These are phyloP conservation scores for Paramecium primaurelia DNA, from an alignment of 73 alveolate species.

Conservation along the genomic window DNA sequence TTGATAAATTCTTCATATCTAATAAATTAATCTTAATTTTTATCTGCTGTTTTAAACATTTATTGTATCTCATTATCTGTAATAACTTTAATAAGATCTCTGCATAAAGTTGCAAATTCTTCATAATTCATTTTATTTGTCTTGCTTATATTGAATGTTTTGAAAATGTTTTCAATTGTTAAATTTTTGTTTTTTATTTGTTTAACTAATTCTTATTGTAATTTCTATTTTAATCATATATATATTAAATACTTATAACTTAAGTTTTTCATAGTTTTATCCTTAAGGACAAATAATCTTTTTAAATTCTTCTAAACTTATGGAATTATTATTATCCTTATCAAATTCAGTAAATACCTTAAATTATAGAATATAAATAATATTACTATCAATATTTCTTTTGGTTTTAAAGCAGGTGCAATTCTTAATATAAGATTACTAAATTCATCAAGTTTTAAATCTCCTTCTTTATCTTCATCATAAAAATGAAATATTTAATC, in stretches of 20 bases:
- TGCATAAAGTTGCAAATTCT: not conserved
- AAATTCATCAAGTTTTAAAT: not conserved
- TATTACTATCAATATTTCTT: not conserved
- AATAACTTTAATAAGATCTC: not conserved
- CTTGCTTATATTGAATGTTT: not conserved
- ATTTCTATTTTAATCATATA: not conserved
- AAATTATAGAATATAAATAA: not conserved
- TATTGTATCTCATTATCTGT: not conserved
- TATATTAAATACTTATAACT: not conserved
- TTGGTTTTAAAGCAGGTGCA: not conserved
- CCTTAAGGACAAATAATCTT: not conserved
- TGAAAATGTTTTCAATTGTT: not conserved
- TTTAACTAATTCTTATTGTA: not conserved
- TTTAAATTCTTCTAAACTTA: not conserved
- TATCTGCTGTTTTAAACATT: not conserved
- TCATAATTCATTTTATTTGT: not conserved
- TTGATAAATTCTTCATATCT: not conserved
- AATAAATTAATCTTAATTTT: not conserved
- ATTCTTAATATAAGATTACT: not conserved
- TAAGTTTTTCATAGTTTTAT: not conserved
- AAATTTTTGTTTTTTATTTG: not conserved
- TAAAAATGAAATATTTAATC: not conserved
- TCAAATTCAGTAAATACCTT: conserved; percentile 27
- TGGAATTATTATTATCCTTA: not conserved
- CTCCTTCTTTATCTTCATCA: conserved; percentile 6